Conservation (phyloP, 192 early-diverging fungal genomes). For the Entrophospora sp. region DNA sequence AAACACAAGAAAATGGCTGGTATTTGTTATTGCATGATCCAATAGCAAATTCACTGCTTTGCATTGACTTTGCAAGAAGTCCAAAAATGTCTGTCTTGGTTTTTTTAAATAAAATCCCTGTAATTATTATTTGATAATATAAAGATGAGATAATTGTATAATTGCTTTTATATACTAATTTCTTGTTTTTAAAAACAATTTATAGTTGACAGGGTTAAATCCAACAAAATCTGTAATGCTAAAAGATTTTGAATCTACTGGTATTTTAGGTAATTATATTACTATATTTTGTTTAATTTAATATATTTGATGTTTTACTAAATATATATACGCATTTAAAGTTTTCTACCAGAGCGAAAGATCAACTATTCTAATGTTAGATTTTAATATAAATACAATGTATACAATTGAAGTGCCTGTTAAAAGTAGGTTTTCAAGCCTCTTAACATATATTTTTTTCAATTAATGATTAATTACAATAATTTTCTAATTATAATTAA, state of each 20-base stretch:
- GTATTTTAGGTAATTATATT: constrained; percentile 27
- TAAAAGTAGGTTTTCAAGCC: constrained; percentile 21
- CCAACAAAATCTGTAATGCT: constrained; percentile 39
- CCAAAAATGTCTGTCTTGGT: constrained; percentile 35
- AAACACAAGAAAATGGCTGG: constrained; percentile 22
- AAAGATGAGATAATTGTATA: background rate
- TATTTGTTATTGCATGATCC: constrained; percentile 55
- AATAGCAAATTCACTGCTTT: constrained; percentile 47
- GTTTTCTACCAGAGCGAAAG: constrained; percentile 49
- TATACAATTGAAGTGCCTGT: constrained; percentile 40
- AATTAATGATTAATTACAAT: background rate
- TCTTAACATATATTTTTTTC: background rate
- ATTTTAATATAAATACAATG: constrained; percentile 45
- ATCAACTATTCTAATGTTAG: constrained; percentile 36
- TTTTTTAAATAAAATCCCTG: constrained; percentile 1
- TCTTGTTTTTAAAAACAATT: background rate
- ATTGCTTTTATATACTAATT: background rate
- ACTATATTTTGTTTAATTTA: background rate
- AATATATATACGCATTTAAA: constrained; percentile 4
- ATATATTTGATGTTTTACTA: background rate
- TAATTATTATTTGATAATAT: background rate
- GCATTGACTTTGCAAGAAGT: constrained; percentile 41
- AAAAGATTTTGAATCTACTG: constrained; percentile 24
- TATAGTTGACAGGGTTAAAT: constrained; percentile 33
- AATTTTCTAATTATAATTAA: background rate